Evolutionary conservation across 2,329 filamentous ascomycete genomes (phyloP).

Genomic region (Beauveria sp.): DNA sequence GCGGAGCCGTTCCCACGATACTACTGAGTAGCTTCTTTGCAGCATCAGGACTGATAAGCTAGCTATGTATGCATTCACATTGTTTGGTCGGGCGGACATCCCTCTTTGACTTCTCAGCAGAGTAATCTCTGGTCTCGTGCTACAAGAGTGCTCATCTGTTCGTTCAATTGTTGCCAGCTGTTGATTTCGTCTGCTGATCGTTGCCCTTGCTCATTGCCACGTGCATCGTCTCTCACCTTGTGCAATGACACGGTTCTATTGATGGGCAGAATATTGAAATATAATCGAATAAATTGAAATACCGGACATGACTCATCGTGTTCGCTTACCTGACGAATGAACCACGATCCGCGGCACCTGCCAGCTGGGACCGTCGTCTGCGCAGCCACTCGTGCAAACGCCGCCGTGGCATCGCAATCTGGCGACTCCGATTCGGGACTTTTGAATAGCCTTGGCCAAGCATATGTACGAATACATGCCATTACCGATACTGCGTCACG

Average conservation of each 20-base stretch:
- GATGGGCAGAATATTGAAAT: too few species aligned
- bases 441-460: neutral
- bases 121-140: neutral
- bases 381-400: neutral
- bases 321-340: neutral
- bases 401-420: neutral
- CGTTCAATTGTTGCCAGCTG: neutral
- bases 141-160: too few species aligned
- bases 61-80: too few species aligned
- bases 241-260: neutral
- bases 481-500: neutral
- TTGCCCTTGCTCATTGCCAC: neutral
- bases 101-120: neutral
- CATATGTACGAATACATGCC: too few species aligned
- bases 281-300: too few species aligned
- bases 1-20: neutral
- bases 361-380: neutral
- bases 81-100: neutral
- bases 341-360: neutral
- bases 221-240: neutral
- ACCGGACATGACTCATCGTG: neutral
- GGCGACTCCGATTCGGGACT: neutral
- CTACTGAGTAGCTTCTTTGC: neutral
- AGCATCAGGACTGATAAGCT: neutral
- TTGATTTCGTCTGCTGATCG: neutral